These are phyloP conservation scores for Lactifluus echinatus DNA, from an alignment of 768 basidiomycete species.

Conservation along the genomic window DNA sequence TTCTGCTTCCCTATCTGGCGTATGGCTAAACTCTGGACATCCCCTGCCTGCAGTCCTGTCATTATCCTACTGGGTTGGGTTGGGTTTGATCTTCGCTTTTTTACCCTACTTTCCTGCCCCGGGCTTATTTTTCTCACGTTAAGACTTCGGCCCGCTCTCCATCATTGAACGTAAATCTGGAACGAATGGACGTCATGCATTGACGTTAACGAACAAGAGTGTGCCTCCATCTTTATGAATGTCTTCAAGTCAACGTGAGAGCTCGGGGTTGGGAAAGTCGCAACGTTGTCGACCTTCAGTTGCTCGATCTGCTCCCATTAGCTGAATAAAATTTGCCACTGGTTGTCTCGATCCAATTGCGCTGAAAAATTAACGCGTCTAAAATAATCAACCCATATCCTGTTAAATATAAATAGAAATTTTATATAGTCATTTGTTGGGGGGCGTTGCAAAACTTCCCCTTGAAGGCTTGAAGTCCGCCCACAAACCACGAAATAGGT, in stretches of 20 bases:
- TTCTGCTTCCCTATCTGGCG: too few relatives aligned
- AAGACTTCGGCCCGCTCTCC: too few relatives aligned
- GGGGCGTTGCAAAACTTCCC: constrained; percentile 50
- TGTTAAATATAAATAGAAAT: too few relatives aligned
- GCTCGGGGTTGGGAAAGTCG: constrained; percentile 27
- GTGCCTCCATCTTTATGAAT: constrained; percentile 24
- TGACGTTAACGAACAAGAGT: constrained; percentile 24
- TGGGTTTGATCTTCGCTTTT: too few relatives aligned
- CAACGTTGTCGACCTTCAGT: constrained; percentile 50
- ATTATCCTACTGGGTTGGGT: too few relatives aligned
- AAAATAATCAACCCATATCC: too few relatives aligned
- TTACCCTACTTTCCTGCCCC: background rate
- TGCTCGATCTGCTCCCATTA: constrained; percentile 43
- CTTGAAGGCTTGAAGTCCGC: constrained; percentile 63
- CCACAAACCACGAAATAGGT: constrained; percentile 54
- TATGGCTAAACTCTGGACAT: too few relatives aligned
- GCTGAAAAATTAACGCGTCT: too few relatives aligned
- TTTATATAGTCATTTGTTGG: too few relatives aligned
- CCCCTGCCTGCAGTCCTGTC: too few relatives aligned
- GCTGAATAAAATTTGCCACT: too few relatives aligned
- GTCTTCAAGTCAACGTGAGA: constrained; percentile 25
- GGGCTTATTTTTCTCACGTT: background rate
- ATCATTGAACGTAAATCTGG: constrained; percentile 14
- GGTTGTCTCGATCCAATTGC: too few relatives aligned
- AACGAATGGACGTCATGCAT: constrained; percentile 25